These are phyloP conservation scores for Porcisia deanei DNA, from an alignment of 208 protist genomes.

Conservation along the genomic window DNA sequence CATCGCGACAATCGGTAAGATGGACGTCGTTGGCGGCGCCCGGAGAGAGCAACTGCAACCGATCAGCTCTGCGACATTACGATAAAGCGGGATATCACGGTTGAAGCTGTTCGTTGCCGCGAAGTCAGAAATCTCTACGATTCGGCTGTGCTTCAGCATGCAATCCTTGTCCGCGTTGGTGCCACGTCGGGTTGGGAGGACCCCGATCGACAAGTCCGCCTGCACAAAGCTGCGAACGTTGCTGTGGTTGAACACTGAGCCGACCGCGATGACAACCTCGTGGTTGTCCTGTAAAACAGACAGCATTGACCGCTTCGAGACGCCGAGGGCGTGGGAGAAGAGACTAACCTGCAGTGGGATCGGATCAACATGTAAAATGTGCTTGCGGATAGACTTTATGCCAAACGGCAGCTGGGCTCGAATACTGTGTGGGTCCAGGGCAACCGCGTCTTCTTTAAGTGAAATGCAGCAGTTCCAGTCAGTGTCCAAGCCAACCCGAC, in stretches of 20 bases:
- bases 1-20: constrained; percentile 82
- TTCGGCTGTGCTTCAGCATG: constrained; percentile 44
- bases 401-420: constrained; percentile 93
- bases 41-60: constrained; percentile 79
- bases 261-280: constrained; percentile 92
- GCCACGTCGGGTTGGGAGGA: constrained; percentile 82
- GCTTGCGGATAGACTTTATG: constrained; percentile 92
- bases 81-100: constrained; percentile 76
- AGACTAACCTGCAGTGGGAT: constrained; percentile 96
- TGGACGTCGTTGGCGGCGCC: constrained; percentile 68
- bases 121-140: constrained; percentile 82
- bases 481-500: constrained; percentile 91
- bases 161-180: constrained; percentile 74
- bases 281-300: constrained; percentile 94
- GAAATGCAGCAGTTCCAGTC: constrained; percentile 97
- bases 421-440: constrained; percentile 84
- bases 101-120: constrained; percentile 52
- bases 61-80: constrained; percentile 86
- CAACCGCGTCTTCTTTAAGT: constrained; percentile 82
- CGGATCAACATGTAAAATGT: constrained; percentile 93
- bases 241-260: constrained; percentile 90
- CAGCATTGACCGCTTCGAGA: constrained; percentile 90
- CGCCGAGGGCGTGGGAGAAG: constrained; percentile 90
- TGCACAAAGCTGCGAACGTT: constrained; percentile 93
- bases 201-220: constrained; percentile 87